A percentile compares a stretch with the other conserved stretches of the same genome.
Evolutionary conservation across 352 stramenopile species (phyloP).

Genomic region (Phytophthora chlamydospora): DNA sequence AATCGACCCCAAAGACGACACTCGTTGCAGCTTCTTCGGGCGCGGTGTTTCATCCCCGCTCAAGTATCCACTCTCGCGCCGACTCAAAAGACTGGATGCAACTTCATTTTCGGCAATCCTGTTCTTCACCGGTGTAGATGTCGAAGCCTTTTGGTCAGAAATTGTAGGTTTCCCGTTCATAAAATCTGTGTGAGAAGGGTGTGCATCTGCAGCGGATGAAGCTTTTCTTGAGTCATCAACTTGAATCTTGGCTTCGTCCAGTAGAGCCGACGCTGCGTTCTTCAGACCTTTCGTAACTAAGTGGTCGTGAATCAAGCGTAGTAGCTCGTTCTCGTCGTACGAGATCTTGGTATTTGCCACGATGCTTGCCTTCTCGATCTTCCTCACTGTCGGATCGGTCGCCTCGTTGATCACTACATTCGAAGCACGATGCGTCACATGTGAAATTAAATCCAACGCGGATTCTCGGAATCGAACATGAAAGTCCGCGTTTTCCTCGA

Average conservation of each 20-base stretch:
- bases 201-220: slow-evolving; percentile 9
- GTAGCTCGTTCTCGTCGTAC: slow-evolving; percentile 83
- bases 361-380: slow-evolving; percentile 91
- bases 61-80: slow-evolving; percentile 36
- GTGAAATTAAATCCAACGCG: slow-evolving; percentile 88
- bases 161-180: slow-evolving; percentile 1
- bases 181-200: slow-evolving; percentile 21
- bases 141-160: slow-evolving; percentile 15
- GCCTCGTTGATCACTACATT: slow-evolving; percentile 89
- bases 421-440: slow-evolving; percentile 82
- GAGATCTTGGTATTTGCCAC: slow-evolving; percentile 88
- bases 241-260: slow-evolving; percentile 54
- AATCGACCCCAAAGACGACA: slow-evolving; percentile 40
- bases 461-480: slow-evolving; percentile 88
- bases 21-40: slow-evolving; percentile 37
- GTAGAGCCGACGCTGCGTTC: slow-evolving; percentile 55
- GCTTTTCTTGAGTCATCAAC: slow-evolving; percentile 17
- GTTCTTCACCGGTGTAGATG: slow-evolving; percentile 1
- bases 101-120: slow-evolving; percentile 14
- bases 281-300: slow-evolving; percentile 78
- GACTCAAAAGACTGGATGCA: slow-evolving; percentile 16
- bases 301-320: slow-evolving; percentile 85
- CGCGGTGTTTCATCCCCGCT: slow-evolving; percentile 32
- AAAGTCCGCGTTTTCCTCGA: slow-evolving; percentile 87
- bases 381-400: slow-evolving; percentile 84